Base-by-base conservation (phyloP, 176 grass and related monocot genomes). In the Tuctoria greenei region DNA sequence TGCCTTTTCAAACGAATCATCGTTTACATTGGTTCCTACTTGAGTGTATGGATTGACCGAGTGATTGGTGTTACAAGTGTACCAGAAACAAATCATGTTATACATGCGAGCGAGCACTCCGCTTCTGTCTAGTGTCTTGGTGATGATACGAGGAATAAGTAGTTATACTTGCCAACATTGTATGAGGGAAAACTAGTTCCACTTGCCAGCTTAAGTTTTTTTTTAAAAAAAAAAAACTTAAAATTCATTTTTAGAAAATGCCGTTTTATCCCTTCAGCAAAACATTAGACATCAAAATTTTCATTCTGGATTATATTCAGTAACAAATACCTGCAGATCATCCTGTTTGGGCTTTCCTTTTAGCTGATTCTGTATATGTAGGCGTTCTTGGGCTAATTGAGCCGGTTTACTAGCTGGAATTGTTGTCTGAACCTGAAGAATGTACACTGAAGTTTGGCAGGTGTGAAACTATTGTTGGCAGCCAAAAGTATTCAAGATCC, bases 391-490 rank as follows among this genome's bases (percentile, higher is more conserved):
- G 10, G 7, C 51, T 21, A 37, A 60, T 87, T 83, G 59, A 21
- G 24, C 15, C 16, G 34, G 26, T 75, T 67, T 50, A 36, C 74
- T 20, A 74, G 68, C 61, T 62, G 74, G 39, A 68, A 47, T 61
- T 26, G 60, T 74, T 79, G 80, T 74, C 80, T 38, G 7, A 15
- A 25, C 10, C 20, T 37, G 43, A 68, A 43, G 50, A 61, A 47
- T 72, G 24, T 39, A 62, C 42, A 40, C 42, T 54, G 61, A 62
- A 62, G 74, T 79, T 87, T 61, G 74, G 85, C 85, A 36, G 74
- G 61, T 45, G 45, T 62, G 74, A 88, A 83, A 17, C n/a, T 45
- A 25, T 36, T 43, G 61, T 26, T 26, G 25, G 15, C 46, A 67
- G 59, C 51, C 37, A 64, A 64, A 76, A 49, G 23, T 62, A 62